Evolutionary conservation across 108 stramenopile genomes (phyloP).

Genomic region (Poteriospumella lacustris): DNA sequence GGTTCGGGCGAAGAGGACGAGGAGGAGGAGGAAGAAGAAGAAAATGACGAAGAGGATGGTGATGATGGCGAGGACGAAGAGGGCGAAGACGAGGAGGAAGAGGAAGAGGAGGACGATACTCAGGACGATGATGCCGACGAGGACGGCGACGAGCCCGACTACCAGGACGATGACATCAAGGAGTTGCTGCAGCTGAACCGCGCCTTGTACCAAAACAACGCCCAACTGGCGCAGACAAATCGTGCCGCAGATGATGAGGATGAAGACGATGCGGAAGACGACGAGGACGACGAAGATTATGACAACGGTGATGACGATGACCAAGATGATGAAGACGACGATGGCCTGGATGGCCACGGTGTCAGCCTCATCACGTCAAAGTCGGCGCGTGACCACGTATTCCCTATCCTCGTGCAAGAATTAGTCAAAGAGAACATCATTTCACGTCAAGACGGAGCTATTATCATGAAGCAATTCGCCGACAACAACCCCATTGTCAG

Average conservation of each 20-base stretch:
- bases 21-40: conserved; percentile 16
- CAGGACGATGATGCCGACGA: no score
- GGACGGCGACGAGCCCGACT: no score
- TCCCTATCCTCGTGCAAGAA: conserved; percentile 20
- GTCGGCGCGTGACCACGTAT: conserved; percentile 8
- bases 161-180: no score
- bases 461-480: conserved; percentile 4
- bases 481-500: neutral
- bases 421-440: conserved; percentile 18
- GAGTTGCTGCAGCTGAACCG: no score
- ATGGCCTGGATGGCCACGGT: neutral
- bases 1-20: conserved; percentile 4
- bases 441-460: neutral
- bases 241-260: neutral
- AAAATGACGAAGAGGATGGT: conserved; percentile 14
- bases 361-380: neutral
- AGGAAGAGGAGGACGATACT: neutral
- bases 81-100: neutral
- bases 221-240: neutral
- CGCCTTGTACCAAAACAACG: no score
- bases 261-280: conserved; percentile 14
- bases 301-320: conserved; percentile 13
- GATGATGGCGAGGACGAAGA: conserved; percentile 13
- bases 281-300: conserved; percentile 6
- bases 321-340: conserved; percentile 18